Evolutionary conservation across 768 basidiomycete species (phyloP).

Genomic region (Boletus tomentosulus): DNA sequence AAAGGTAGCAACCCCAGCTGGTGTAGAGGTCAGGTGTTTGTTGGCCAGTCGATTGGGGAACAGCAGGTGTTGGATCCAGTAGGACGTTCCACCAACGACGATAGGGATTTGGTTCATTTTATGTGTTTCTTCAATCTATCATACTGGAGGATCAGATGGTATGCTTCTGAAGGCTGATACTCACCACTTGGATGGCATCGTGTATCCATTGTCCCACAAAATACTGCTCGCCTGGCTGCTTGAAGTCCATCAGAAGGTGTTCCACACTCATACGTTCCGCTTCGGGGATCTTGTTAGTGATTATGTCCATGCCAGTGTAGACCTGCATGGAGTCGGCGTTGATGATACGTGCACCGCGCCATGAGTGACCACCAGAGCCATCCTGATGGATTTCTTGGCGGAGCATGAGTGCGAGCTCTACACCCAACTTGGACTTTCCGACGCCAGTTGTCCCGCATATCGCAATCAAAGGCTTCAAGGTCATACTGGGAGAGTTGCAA

Average conservation of each 20-base stretch:
- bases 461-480: slow-evolving; percentile 65
- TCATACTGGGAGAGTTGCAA: slow-evolving; percentile 11
- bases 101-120: slow-evolving; percentile 67
- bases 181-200: slow-evolving; percentile 73
- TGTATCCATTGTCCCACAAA: slow-evolving; percentile 83
- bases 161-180: slow-evolving; percentile 24
- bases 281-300: slow-evolving; percentile 88
- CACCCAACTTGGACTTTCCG: slow-evolving; percentile 89
- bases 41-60: slow-evolving; percentile 72
- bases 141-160: background rate
- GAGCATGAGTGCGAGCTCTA: slow-evolving; percentile 75
- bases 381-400: slow-evolving; percentile 27
- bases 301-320: slow-evolving; percentile 84
- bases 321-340: slow-evolving; percentile 99
- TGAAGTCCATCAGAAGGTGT: slow-evolving; percentile 88
- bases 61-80: slow-evolving; percentile 95
- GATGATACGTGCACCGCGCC: slow-evolving; percentile 71
- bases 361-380: slow-evolving; percentile 30
- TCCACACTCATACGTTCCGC: slow-evolving; percentile 76
- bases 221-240: slow-evolving; percentile 83
- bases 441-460: slow-evolving; percentile 95
- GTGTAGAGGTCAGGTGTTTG: slow-evolving; percentile 15
- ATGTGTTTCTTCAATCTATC: slow-evolving; percentile 75
- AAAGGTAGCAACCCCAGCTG: slow-evolving; percentile 1
- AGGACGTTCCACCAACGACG: slow-evolving; percentile 92